Base-by-base conservation (phyloP, 495 filamentous ascomycete genomes). In the Podospora fimiseda region DNA sequence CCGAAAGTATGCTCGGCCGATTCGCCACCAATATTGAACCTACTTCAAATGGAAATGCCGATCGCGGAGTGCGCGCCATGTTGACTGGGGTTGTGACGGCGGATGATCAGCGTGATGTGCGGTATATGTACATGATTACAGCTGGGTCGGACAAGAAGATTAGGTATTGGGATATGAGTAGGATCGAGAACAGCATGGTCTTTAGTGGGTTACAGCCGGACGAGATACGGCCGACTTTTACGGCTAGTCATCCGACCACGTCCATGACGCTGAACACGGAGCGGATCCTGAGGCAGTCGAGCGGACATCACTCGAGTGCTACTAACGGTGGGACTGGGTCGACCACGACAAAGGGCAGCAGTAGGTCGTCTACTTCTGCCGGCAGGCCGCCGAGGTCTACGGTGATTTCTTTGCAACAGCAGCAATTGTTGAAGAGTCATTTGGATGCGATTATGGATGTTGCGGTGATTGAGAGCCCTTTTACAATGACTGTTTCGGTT, bases 131-230 rank as follows among this genome's bases (percentile, higher is more conserved):
- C 67, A 82, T 95, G 20, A 70, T 99, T 16, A 90, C 90, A 0
- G 92, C 82, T 2, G 92, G 94, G 3, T 84, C 85, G 23, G 93
- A 97, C 63, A 88, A 85, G 65, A 94, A 90, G 64, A 80, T 98
- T 18, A 81, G 93, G 6, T 96, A 90, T 69, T 98, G 93, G 93
- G 93, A 97, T 62, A 71, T 89, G 9, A 71, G 78, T 6, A 81
- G 80, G 9, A 73, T 88, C 4, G 89, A 94, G 59, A 73, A 80
- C 19, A 91, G 87, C 3, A 74, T 75, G 42, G 78, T 96, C 20
- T 82, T 94, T 39, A 93, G 85, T 67, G 94, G 94, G 0, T 65
- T 89, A 9, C 86, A 83, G 47, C 64, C 72, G 7, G 86, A 90
- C 14, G 86, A 94, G 39, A 70, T 72, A 13, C 80, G 81, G 60